Conservation (phyloP, 805 yeast genomes). For the Monosporozyma siamensis region DNA sequence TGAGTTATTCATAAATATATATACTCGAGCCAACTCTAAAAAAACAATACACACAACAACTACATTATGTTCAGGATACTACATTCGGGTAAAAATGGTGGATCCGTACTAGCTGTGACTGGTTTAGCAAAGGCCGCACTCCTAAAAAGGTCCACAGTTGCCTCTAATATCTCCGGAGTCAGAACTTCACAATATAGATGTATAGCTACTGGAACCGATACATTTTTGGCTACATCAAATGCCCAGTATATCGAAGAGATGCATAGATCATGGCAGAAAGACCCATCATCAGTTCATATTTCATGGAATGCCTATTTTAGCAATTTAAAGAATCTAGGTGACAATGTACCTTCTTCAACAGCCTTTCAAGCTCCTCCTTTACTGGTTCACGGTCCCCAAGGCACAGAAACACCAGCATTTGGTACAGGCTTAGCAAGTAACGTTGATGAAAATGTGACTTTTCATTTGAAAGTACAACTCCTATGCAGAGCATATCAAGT, state of each 20-base stretch:
- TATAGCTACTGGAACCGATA: constrained; percentile 36
- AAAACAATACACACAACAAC: not conserved
- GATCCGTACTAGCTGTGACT: not conserved
- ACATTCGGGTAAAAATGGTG: not conserved
- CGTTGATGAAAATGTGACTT: constrained; percentile 57
- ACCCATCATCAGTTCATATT: constrained; percentile 83
- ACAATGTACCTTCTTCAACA: constrained; percentile 54
- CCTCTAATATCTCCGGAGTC: not conserved
- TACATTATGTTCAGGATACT: not conserved
- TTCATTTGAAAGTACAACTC: constrained; percentile 91
- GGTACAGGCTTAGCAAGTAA: constrained; percentile 27
- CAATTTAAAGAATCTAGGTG: constrained; percentile 55
- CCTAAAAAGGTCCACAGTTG: not conserved
- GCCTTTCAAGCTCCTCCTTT: constrained; percentile 93
- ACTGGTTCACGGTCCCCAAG: constrained; percentile 69
- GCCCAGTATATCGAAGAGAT: constrained; percentile 94
- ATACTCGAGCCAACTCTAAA: too few species aligned
- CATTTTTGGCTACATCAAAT: constrained; percentile 73
- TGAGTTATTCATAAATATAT: too few species aligned
- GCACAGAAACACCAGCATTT: constrained; percentile 53
- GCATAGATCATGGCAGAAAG: constrained; percentile 90
- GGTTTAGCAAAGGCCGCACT: not conserved
- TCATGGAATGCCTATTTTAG: constrained; percentile 97
- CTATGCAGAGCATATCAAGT: constrained; percentile 98
- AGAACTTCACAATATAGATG: not conserved